Evolutionary conservation across 1,284 basidiomycete genomes (phyloP).

Genomic region (Pseudomicrostroma phylloplanum): DNA sequence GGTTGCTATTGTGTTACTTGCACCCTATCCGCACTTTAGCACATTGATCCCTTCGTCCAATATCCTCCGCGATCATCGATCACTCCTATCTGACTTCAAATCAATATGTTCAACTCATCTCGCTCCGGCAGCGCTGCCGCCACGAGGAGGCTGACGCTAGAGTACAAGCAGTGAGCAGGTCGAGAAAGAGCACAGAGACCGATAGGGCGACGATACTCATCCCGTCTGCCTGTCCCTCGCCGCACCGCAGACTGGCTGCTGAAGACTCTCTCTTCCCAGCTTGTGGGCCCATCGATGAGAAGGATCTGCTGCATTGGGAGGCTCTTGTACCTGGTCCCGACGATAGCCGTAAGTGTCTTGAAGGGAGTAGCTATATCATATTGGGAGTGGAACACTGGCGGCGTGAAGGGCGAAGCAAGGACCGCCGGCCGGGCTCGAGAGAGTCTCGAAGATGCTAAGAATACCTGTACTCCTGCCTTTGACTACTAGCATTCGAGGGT

Average conservation of each 20-base stretch:
- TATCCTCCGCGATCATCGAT: no score
- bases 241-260: conserved; percentile 19
- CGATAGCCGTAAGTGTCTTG: conserved; percentile 71
- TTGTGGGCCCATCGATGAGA: conserved; percentile 78
- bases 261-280: conserved; percentile 47
- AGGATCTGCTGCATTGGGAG: conserved; percentile 97
- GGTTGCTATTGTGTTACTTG: no score
- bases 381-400: no score
- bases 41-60: no score
- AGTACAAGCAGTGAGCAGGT: conserved; percentile 47
- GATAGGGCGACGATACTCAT: background rate
- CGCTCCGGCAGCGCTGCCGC: conserved; percentile 25
- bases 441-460: background rate
- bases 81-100: no score
- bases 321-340: conserved; percentile 92
- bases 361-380: no score
- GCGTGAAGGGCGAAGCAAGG: no score
- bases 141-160: conserved; percentile 48
- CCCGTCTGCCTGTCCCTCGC: background rate
- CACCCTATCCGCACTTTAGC: no score
- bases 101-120: conserved; percentile 7
- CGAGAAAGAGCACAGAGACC: background rate
- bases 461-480: background rate
- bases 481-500: conserved; percentile 70
- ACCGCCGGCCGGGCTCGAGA: no score